A percentile compares a stretch with the other conserved stretches of the same genome.
phyloP scores from a whole-genome alignment of 2,329 filamentous ascomycete genomes.

The Pseudogymnoascus sp. region DNA sequence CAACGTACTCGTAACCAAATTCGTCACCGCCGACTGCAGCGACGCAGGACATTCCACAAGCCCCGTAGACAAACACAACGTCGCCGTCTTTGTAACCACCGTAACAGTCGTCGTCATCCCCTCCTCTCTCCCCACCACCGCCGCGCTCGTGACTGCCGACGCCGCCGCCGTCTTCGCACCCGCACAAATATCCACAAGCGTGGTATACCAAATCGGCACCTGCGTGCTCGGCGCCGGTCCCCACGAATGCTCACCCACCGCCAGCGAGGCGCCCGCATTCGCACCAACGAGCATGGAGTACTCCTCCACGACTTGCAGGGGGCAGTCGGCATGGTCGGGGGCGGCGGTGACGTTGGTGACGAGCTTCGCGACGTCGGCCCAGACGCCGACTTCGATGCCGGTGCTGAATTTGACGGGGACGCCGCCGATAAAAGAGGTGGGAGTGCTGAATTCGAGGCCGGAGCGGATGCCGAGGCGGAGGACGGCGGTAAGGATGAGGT shows the following conservation, averaged over 20 bases:
- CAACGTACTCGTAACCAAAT: constrained; percentile 32
- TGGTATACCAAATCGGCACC: constrained; percentile 45
- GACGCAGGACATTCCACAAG: constrained; percentile 42
- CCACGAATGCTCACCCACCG: constrained; percentile 36
- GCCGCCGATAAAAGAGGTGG: constrained; percentile 19
- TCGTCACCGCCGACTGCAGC: constrained; percentile 35
- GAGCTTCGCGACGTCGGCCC: constrained; percentile 45
- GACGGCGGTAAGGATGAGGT: constrained; percentile 36
- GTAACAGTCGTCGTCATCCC: constrained; percentile 34
- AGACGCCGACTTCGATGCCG: constrained; percentile 37
- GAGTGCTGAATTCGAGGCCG: constrained; percentile 33
- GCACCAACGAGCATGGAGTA: constrained; percentile 46
- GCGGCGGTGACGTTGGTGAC: constrained; percentile 40
- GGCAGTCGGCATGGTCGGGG: constrained; percentile 32
- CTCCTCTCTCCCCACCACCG: constrained; percentile 19
- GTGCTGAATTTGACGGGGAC: constrained; percentile 13
- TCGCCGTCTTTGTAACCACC: constrained; percentile 36
- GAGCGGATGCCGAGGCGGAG: constrained; percentile 39
- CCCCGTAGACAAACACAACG: constrained; percentile 34
- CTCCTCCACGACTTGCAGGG: constrained; percentile 37
- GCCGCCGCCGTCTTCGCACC: constrained; percentile 22
- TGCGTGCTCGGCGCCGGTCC: constrained; percentile 39
- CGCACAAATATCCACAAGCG: constrained; percentile 36
- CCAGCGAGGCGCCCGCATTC: constrained; percentile 43
- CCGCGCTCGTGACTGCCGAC: constrained; percentile 17